A percentile compares a stretch with the other conserved stretches of the same genome.
Conservation (phyloP, 768 basidiomycete genomes). For the Suillus bovinus region DNA sequence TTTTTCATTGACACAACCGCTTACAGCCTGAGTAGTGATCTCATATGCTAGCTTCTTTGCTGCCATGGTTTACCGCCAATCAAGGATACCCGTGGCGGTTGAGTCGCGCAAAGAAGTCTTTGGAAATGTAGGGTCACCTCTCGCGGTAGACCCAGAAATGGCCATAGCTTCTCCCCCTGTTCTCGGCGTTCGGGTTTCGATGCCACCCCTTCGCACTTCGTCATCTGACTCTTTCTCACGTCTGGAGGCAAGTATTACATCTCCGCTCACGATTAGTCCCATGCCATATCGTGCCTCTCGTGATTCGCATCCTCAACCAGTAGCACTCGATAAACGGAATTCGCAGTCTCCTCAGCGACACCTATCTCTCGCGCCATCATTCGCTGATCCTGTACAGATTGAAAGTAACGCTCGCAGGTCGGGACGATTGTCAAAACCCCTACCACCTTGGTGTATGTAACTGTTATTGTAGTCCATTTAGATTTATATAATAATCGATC, state of each 20-base stretch:
- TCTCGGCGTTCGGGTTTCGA: neutral
- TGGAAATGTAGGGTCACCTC: slow-evolving; percentile 14
- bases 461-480: slow-evolving; percentile 2
- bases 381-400: too few species aligned
- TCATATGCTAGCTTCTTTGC: slow-evolving; percentile 44
- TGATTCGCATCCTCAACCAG: neutral
- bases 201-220: neutral
- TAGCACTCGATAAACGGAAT: neutral
- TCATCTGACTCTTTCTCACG: neutral
- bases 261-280: neutral
- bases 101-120: slow-evolving; percentile 8
- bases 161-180: slow-evolving; percentile 1
- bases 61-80: slow-evolving; percentile 37
- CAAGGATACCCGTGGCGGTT: slow-evolving; percentile 25
- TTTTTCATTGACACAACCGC: slow-evolving; percentile 4
- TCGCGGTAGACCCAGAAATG: slow-evolving; percentile 22
- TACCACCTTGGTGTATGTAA: slow-evolving; percentile 21
- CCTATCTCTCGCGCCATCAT: neutral
- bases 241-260: neutral
- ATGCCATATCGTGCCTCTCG: neutral
- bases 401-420: slow-evolving; percentile 18
- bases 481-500: neutral
- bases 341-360: neutral
- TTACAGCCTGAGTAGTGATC: slow-evolving; percentile 36
- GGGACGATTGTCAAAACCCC: slow-evolving; percentile 27